A percentile compares a stretch with the other conserved stretches of the same genome.
Evolutionary conservation across 2,329 filamentous ascomycete genomes (phyloP).

Genomic region (Fusarium scirpi): DNA sequence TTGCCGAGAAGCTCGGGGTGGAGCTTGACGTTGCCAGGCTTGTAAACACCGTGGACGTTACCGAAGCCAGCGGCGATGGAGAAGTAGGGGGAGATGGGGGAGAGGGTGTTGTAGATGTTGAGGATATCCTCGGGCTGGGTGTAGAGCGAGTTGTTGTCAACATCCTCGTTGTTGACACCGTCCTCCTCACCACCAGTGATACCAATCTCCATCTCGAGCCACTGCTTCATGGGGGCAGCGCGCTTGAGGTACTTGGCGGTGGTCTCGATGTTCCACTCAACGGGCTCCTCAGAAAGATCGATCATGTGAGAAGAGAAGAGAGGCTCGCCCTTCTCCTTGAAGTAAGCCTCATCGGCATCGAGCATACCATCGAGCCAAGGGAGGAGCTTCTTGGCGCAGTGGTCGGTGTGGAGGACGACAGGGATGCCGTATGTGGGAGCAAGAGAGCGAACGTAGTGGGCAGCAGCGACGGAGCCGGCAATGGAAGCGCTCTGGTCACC

Average conservation of each 20-base stretch:
- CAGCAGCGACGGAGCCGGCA: conserved; percentile 86
- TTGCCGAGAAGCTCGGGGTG: conserved; percentile 96
- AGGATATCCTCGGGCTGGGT: conserved; percentile 98
- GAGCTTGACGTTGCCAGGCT: conserved; percentile 96
- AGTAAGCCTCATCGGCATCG: conserved; percentile 92
- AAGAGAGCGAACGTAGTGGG: conserved; percentile 91
- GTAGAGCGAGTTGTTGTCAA: conserved; percentile 97
- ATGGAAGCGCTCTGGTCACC: conserved; percentile 87
- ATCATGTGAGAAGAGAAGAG: conserved; percentile 99
- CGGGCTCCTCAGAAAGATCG: conserved; percentile 91
- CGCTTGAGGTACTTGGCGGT: conserved; percentile 95
- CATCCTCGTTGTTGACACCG: conserved; percentile 97
- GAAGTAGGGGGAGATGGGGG: conserved; percentile 93
- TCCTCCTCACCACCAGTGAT: conserved; percentile 98
- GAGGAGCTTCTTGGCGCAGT: conserved; percentile 99
- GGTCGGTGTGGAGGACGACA: conserved; percentile 95
- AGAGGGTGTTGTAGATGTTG: conserved; percentile 87
- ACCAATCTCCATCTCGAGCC: conserved; percentile 92
- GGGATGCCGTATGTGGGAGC: conserved; percentile 90
- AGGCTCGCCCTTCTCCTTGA: conserved; percentile 92
- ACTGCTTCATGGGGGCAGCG: conserved; percentile 96
- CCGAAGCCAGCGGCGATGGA: conserved; percentile 98
- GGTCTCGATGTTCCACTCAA: conserved; percentile 91
- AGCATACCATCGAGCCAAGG: conserved; percentile 98
- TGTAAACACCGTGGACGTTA: conserved; percentile 99